Evolutionary conservation across 2,329 filamentous ascomycete species (phyloP), one percentile per base, ranked within the genome.

Genomic region (Botrytis elliptica): DNA sequence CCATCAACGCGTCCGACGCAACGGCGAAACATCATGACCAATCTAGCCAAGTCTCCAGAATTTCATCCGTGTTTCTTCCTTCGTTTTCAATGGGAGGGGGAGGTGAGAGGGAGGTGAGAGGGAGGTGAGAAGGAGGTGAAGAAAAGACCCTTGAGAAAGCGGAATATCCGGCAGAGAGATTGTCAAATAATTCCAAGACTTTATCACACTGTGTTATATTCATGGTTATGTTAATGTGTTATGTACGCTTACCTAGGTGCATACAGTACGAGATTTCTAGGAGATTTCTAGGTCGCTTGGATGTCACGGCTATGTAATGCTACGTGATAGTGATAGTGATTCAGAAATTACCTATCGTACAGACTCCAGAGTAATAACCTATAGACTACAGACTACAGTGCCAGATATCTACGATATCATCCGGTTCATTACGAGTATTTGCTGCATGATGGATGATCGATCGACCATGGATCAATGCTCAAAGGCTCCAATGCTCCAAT

Each of bases 61-160:
- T n/a, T 62, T 64, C 38, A 64, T 63, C 38, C 38, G 40, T 70
- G 67, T 70, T 60, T 70, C 67, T 60, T 60, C 67, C 67, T 70
- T 33, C n/a, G 38, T 29, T 16, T 57, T 29, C 25, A 12, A 59
- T 59, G 36, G n/a, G 52, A 33, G 33, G 4, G 33, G 33, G 33
- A 33, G 33, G 33, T 33, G 33, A 18, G 33, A 33, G 33, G 33
- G 33, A 33, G 33, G 33, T 33, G 33, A 18, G 52, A 57, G 29
- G 52, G n/a, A 12, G 52, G 52, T 29, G 52, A 57, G 4, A 29
- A 29, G 29, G 29, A 29, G 29, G 29, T 29, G 29, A 29, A 29
- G 29, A 29, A 57, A 40, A 69, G 66, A 57, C 36, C 49, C 66
- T 55, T 57, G 66, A 29, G 40, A 40, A n/a, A 29, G 40, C 40